phyloP scores from a whole-genome alignment of 768 basidiomycete genomes.

The Trametes villosa region DNA sequence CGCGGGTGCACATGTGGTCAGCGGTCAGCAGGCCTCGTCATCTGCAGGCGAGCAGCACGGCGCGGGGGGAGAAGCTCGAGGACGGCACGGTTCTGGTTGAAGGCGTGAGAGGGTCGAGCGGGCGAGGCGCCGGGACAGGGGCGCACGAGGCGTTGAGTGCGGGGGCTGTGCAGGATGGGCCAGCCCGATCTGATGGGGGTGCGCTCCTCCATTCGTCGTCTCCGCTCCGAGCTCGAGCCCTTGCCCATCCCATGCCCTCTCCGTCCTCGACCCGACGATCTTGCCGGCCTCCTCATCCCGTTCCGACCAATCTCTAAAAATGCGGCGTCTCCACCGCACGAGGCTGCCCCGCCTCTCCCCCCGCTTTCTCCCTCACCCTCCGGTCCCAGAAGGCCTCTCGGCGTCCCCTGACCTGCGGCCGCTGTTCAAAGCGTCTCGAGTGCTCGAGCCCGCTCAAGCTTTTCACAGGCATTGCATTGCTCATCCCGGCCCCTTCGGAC shows the following conservation, averaged over 20 bases:
- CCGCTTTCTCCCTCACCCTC: not conserved
- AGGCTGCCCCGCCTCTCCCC: not conserved
- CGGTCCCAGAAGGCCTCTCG: not conserved
- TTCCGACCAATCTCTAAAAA: not conserved
- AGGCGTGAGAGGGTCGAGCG: not conserved
- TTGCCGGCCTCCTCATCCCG: not conserved
- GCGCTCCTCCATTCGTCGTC: not conserved
- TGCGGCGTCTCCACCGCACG: not conserved
- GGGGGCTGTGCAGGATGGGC: not conserved
- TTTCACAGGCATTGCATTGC: not conserved
- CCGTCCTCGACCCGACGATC: not conserved
- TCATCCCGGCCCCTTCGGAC: not conserved
- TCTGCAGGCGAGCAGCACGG: not conserved
- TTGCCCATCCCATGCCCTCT: not conserved
- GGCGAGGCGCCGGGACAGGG: not conserved
- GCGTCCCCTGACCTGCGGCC: not conserved
- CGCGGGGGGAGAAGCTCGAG: not conserved
- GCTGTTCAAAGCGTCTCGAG: conserved; percentile 10
- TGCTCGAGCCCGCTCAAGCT: not conserved
- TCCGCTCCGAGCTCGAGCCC: too few relatives aligned
- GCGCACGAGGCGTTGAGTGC: too few relatives aligned
- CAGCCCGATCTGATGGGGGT: not conserved
- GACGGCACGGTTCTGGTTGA: not conserved
- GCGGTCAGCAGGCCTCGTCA: not conserved
- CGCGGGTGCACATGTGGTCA: not conserved